Base-by-base conservation (phyloP, 345 rosid species). In the Clarkia xantiana region DNA sequence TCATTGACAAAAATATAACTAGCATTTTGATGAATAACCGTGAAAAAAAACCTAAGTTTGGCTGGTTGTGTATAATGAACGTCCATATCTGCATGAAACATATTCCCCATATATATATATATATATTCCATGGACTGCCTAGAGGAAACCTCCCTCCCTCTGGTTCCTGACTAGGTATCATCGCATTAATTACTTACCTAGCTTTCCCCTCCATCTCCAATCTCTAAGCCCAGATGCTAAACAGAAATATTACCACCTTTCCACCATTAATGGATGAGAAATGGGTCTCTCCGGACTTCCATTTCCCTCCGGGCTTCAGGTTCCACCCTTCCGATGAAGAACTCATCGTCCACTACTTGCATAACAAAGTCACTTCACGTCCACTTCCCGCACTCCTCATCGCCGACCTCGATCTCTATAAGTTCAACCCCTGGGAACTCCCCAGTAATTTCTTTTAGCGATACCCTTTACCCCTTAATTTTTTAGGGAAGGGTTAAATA, bases 251-350 rank as follows among this genome's bases (percentile, higher is more conserved):
- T n/a, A n/a, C n/a, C n/a, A 40, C 15, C 19, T 15, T 40, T 18
- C 47, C 12, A 6, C 39, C 16, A 41, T 22, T 19, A 48, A 71
- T 67, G 70, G 75, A n/a, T n/a, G n/a, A 67, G 55, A 49, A 29
- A 25, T 43, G 51, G 39, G 18, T 16, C 29, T 29, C 20, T 62
- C 47, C 66, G n/a, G 41, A 41, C 19, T 55, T 68, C 55, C 56
- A 57, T 36, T 58, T 71, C 39, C 84, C 84, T 45, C 80, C 77
- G 2, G 83, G 80, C 44, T 77, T 77, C 58, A 64, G 79, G 59
- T 77, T 74, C 49, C 76, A 65, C 60, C 80, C 84, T 22, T 71
- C 84, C 4, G 84, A 71, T 47, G 74, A 74, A 49, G 61, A 57
- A 17, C 78, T 78, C 49, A 72, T 74, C 42, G 47, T 58, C 17